These are phyloP conservation scores for Trichoderma koningiopsis DNA, from an alignment of 2,329 filamentous ascomycete species.

Conservation along the genomic window DNA sequence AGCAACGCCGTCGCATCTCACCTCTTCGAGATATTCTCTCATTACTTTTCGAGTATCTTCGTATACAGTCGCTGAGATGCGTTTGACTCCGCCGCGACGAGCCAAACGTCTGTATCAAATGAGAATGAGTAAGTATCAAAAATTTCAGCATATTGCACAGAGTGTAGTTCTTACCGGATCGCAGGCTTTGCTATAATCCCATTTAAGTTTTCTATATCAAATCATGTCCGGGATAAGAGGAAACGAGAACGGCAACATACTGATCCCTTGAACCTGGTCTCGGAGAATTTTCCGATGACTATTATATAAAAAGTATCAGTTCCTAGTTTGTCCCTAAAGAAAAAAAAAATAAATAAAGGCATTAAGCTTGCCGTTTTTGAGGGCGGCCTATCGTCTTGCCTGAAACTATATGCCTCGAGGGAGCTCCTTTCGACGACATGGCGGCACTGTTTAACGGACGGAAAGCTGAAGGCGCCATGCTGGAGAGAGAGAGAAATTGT, in stretches of 20 bases:
- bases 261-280: constrained; percentile 50
- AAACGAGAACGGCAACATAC: constrained; percentile 41
- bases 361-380: background rate
- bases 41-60: constrained; percentile 59
- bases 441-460: background rate
- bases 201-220: background rate
- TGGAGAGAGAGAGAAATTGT: background rate
- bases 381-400: background rate
- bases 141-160: background rate
- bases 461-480: background rate
- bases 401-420: background rate
- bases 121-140: background rate
- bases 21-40: constrained; percentile 50
- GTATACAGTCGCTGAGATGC: constrained; percentile 68
- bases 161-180: constrained; percentile 52
- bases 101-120: constrained; percentile 61
- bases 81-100: constrained; percentile 74
- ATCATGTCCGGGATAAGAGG: background rate
- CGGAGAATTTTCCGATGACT: background rate
- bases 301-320: background rate
- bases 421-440: background rate
- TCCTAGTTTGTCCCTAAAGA: no score
- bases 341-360: background rate
- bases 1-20: constrained; percentile 34
- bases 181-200: constrained; percentile 52